These are phyloP conservation scores for Pilatotrama ljubarskyi DNA, from an alignment of 768 basidiomycete species.

Conservation along the genomic window DNA sequence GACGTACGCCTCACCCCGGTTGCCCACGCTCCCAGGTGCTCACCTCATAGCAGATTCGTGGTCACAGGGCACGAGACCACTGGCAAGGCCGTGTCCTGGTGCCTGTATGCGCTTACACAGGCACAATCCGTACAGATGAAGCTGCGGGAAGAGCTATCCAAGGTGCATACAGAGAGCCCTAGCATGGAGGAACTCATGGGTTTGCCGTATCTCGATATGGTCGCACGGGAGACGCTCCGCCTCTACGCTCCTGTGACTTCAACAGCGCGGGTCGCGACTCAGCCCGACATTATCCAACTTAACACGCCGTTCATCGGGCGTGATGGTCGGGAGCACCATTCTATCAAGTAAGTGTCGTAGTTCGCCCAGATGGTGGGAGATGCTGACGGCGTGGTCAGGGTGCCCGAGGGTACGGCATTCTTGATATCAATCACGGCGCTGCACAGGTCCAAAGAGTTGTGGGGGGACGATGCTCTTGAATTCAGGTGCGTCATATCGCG, in stretches of 20 bases:
- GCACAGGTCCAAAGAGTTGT: constrained; percentile 53
- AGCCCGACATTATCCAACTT: constrained; percentile 55
- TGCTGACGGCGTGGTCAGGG: no score
- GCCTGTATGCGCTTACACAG: constrained; percentile 39
- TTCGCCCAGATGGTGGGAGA: no score
- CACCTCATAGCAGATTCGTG: constrained; percentile 20
- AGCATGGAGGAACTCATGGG: constrained; percentile 68
- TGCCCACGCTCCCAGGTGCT: not conserved
- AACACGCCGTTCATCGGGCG: constrained; percentile 30
- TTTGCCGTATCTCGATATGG: constrained; percentile 68
- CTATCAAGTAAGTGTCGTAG: constrained; percentile 10
- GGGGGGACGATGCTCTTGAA: constrained; percentile 62
- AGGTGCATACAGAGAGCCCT: constrained; percentile 46
- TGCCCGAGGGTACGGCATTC: constrained; percentile 34
- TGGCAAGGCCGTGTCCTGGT: constrained; percentile 36
- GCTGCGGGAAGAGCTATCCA: constrained; percentile 42
- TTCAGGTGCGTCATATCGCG: constrained; percentile 64
- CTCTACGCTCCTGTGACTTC: constrained; percentile 51
- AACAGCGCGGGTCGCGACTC: constrained; percentile 46
- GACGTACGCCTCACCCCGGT: constrained; percentile 19
- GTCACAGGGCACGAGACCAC: constrained; percentile 47
- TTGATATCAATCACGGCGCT: constrained; percentile 54
- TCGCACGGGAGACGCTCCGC: constrained; percentile 61
- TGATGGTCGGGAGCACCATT: constrained; percentile 16
- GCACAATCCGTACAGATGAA: constrained; percentile 37